Evolutionary conservation across 1,284 basidiomycete genomes (phyloP).

Genomic region (Grifola frondosa): DNA sequence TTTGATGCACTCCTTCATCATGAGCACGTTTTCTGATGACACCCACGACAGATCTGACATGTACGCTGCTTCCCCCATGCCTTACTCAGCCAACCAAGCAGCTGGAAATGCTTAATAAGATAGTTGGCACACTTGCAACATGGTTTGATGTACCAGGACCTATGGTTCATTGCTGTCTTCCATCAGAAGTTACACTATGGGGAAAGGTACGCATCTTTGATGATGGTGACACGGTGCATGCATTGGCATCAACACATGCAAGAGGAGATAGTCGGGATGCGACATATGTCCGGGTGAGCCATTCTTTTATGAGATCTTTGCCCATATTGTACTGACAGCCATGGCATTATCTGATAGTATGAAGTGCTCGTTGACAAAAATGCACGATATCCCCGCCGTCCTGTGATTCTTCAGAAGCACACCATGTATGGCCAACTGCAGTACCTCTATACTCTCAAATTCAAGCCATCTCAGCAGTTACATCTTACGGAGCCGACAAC

Average conservation of each 20-base stretch:
- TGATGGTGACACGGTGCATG: constrained; percentile 15
- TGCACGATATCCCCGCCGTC: not conserved
- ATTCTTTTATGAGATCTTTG: not conserved
- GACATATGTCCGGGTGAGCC: constrained; percentile 15
- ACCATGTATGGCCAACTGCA: constrained; percentile 8
- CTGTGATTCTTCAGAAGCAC: not conserved
- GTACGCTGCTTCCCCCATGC: not conserved
- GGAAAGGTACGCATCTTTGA: constrained; percentile 11
- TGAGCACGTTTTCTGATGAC: not conserved
- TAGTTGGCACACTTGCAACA: not conserved
- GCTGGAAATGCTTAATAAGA: constrained; percentile 1
- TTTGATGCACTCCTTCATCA: not conserved
- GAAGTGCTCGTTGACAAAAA: constrained; percentile 17
- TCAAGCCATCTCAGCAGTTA: not conserved
- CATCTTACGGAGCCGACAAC: not conserved
- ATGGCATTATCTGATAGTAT: constrained; percentile 11
- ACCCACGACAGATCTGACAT: constrained; percentile 4
- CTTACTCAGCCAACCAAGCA: not conserved
- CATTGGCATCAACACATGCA: not conserved
- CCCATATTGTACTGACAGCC: not conserved
- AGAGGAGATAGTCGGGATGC: constrained; percentile 9
- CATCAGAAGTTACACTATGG: constrained; percentile 5
- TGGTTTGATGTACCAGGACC: constrained; percentile 1
- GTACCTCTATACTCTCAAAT: not conserved
- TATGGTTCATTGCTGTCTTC: not conserved